Conservation (phyloP, 768 basidiomycete genomes). For the Mycena alexandri region DNA sequence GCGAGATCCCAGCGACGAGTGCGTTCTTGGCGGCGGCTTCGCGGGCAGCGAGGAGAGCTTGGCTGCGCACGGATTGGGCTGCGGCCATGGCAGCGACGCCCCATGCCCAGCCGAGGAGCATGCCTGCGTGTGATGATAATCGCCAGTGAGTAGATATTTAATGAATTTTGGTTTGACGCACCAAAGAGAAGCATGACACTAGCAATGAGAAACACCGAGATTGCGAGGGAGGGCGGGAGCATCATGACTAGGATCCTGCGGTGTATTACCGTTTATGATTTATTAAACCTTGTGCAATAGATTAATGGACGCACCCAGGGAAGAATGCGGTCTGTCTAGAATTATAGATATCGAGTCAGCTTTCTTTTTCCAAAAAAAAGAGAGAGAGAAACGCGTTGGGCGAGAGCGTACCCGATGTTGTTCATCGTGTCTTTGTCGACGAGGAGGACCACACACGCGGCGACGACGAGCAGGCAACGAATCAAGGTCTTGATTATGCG, state of each 20-base stretch:
- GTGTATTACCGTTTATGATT: too few relatives aligned
- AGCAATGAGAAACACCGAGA: constrained; percentile 54
- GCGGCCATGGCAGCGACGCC: constrained; percentile 59
- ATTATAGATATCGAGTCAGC: not conserved
- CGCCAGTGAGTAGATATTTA: not conserved
- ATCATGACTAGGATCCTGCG: constrained; percentile 55
- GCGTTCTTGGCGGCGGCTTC: constrained; percentile 51
- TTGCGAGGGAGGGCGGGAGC: constrained; percentile 54
- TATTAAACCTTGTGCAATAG: too few relatives aligned
- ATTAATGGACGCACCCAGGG: constrained; percentile 47
- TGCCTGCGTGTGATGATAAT: constrained; percentile 47
- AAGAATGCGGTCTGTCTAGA: constrained; percentile 58
- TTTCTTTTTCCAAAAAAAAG: too few relatives aligned
- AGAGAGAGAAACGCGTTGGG: constrained; percentile 53
- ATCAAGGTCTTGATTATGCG: constrained; percentile 56
- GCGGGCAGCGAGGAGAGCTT: constrained; percentile 50
- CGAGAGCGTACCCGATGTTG: constrained; percentile 56
- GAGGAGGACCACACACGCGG: constrained; percentile 51
- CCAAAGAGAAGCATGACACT: constrained; percentile 51
- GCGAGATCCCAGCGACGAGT: constrained; percentile 13
- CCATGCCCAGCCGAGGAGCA: constrained; percentile 63
- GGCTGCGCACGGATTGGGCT: constrained; percentile 51
- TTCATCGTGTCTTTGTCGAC: constrained; percentile 47
- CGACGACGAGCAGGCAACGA: constrained; percentile 52
- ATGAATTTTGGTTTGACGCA: constrained; percentile 12